phyloP scores from a whole-genome alignment of 1,284 basidiomycete species.

The Trichosporon faecale region DNA sequence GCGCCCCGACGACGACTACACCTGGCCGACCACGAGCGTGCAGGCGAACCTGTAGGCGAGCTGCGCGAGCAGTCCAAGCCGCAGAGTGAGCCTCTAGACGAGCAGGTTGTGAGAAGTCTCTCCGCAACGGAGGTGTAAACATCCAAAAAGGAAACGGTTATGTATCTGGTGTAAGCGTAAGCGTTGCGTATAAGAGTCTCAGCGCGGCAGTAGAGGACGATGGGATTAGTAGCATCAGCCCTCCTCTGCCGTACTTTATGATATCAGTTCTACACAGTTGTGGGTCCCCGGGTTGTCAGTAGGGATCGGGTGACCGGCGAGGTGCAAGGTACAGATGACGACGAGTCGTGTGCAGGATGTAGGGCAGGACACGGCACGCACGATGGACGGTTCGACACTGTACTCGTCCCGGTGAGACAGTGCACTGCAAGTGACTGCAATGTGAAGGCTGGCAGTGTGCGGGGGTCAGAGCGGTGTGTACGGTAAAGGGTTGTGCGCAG shows the following conservation, averaged over 20 bases:
- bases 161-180: slow-evolving; percentile 4
- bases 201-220: background rate
- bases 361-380: too few relatives aligned
- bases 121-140: background rate
- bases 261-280: background rate
- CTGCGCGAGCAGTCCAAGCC: too few relatives aligned
- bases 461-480: background rate
- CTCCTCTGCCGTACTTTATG: background rate
- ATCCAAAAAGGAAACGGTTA: background rate
- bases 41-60: slow-evolving; percentile 34
- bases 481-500: background rate
- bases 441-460: background rate
- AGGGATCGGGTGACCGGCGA: too few relatives aligned
- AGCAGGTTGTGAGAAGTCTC: background rate
- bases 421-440: background rate
- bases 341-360: background rate
- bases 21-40: slow-evolving; percentile 42
- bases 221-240: background rate
- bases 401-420: too few relatives aligned
- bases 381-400: too few relatives aligned
- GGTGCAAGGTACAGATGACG: too few relatives aligned
- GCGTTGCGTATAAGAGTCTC: background rate
- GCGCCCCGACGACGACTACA: slow-evolving; percentile 57
- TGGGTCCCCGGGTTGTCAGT: background rate
- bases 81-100: background rate